Evolutionary conservation across 345 rosid genomes (phyloP).

Genomic region (Adansonia digitata): DNA sequence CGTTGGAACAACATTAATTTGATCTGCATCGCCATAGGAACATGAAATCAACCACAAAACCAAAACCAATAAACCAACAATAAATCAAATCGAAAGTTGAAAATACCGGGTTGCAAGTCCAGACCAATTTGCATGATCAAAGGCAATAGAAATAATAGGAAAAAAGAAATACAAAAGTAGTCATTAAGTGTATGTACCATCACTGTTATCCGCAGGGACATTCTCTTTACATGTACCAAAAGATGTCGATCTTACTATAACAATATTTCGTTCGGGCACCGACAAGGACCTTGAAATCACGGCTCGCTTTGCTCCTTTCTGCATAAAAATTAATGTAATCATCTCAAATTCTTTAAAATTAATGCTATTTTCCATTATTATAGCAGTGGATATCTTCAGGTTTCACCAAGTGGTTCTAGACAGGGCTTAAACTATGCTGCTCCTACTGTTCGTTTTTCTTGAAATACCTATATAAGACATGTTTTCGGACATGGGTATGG

Average conservation of each 20-base stretch:
- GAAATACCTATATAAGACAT: background rate
- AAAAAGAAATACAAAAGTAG: background rate
- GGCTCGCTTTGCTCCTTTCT: slow-evolving; percentile 43
- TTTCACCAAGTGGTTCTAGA: too few relatives aligned
- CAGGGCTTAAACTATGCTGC: background rate
- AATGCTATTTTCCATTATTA: background rate
- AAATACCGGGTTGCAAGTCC: background rate
- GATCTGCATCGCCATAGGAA: slow-evolving; percentile 38
- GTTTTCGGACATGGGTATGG: too few relatives aligned
- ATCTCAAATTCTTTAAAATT: slow-evolving; percentile 6
- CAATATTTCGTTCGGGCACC: slow-evolving; percentile 59
- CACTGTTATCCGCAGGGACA: slow-evolving; percentile 28
- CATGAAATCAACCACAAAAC: background rate
- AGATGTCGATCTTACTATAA: slow-evolving; percentile 74
- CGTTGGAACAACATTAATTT: slow-evolving; percentile 43
- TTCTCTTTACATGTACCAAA: slow-evolving; percentile 46
- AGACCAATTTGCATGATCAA: slow-evolving; percentile 5
- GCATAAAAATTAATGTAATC: slow-evolving; percentile 28
- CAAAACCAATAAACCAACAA: background rate
- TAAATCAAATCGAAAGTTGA: background rate
- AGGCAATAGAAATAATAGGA: background rate
- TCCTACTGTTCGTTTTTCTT: background rate
- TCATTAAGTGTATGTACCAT: slow-evolving; percentile 25
- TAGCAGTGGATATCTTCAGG: too few relatives aligned
- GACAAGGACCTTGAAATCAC: slow-evolving; percentile 78